phyloP scores from a whole-genome alignment of 768 basidiomycete species.

The Lentinus brumalis region DNA sequence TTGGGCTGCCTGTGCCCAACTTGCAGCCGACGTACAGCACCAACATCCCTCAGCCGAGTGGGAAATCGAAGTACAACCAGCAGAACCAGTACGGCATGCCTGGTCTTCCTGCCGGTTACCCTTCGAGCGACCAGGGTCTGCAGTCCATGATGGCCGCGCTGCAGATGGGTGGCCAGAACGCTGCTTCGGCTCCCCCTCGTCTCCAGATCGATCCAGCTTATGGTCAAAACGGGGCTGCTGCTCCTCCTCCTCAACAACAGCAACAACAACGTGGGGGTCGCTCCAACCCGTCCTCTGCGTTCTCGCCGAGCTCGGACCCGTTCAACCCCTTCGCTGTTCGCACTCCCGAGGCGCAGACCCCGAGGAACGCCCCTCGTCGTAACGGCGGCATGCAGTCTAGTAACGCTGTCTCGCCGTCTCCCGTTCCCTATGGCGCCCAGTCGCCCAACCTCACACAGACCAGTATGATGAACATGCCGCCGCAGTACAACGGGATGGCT shows the following conservation, averaged over 20 bases:
- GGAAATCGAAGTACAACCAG: conserved; percentile 58
- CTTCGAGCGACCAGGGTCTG: conserved; percentile 79
- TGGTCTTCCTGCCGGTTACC: conserved; percentile 77
- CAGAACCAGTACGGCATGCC: conserved; percentile 65
- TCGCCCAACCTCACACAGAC: conserved; percentile 63
- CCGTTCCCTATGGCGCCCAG: conserved; percentile 57
- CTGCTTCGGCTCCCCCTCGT: conserved; percentile 75
- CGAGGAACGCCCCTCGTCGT: conserved; percentile 48
- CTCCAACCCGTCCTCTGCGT: conserved; percentile 45
- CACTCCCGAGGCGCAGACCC: conserved; percentile 52
- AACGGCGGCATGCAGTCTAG: conserved; percentile 41
- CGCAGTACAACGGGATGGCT: conserved; percentile 61
- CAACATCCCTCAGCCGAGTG: conserved; percentile 58
- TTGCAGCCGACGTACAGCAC: conserved; percentile 77
- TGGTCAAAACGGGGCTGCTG: conserved; percentile 34
- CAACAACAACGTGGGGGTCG: conserved; percentile 35
- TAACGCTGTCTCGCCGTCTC: conserved; percentile 25
- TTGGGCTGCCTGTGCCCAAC: conserved; percentile 87
- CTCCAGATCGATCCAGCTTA: conserved; percentile 71
- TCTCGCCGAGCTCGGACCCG: conserved; percentile 54
- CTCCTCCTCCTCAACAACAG: conserved; percentile 3
- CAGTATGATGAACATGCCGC: conserved; percentile 65
- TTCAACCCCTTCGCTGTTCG: conserved; percentile 61
- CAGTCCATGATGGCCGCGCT: conserved; percentile 93
- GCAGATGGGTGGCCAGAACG: conserved; percentile 88